Evolutionary conservation across 768 basidiomycete species (phyloP).

Genomic region (Boletus eberwhitei): DNA sequence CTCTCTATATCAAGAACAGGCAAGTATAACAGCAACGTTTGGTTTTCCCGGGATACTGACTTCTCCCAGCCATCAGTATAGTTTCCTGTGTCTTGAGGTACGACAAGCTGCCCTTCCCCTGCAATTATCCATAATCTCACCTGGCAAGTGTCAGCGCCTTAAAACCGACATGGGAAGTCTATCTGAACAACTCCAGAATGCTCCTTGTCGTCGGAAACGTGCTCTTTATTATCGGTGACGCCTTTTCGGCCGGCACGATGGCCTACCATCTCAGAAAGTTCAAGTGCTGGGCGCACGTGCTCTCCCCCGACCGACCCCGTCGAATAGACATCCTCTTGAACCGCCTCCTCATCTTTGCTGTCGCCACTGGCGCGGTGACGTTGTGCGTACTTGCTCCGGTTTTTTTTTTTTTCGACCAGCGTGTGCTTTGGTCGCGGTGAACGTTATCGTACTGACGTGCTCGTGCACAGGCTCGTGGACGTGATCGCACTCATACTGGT

Average conservation of each 20-base stretch:
- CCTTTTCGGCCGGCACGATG: conserved; percentile 19
- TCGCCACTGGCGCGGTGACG: conserved; percentile 26
- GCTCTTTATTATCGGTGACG: conserved; percentile 26
- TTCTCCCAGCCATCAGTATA: conserved; percentile 17
- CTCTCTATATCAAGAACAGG: conserved; percentile 24
- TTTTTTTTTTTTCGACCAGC: neutral
- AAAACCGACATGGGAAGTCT: conserved; percentile 9
- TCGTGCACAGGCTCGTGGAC: conserved; percentile 20
- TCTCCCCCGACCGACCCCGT: neutral
- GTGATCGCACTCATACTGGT: conserved; percentile 25
- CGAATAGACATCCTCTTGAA: conserved; percentile 24
- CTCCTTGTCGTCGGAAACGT: conserved; percentile 20
- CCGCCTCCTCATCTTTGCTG: conserved; percentile 21
- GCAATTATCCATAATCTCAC: too few relatives aligned
- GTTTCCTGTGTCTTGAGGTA: conserved; percentile 17
- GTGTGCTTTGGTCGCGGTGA: neutral
- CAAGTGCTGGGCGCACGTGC: conserved; percentile 6
- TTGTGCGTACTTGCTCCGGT: conserved; percentile 5
- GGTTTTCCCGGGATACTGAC: neutral
- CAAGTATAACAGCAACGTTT: neutral
- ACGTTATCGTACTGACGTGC: neutral
- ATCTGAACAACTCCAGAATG: neutral
- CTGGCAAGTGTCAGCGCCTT: conserved; percentile 2
- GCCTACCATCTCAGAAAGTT: conserved; percentile 20
- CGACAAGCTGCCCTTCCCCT: too few relatives aligned